A percentile compares a stretch with the other conserved stretches of the same genome.
Evolutionary conservation across 1,139 yeast genomes (phyloP).

Genomic region (Candida buenavistaensis): DNA sequence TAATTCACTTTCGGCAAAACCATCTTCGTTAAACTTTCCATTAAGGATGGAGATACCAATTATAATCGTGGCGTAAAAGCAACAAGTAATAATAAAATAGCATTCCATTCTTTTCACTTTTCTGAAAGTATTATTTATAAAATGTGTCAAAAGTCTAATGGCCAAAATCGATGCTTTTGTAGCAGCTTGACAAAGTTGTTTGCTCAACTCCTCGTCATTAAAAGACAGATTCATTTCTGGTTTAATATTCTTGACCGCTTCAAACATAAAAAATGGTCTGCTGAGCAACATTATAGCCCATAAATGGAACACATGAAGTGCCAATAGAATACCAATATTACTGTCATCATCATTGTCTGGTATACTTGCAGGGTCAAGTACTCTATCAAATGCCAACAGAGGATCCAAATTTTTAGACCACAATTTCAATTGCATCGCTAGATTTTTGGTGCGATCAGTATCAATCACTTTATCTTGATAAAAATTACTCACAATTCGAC

Average conservation of each 20-base stretch:
- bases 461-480: slow-evolving; percentile 37
- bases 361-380: slow-evolving; percentile 18
- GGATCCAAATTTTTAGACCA: slow-evolving; percentile 38
- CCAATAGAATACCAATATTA: slow-evolving; percentile 26
- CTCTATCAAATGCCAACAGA: slow-evolving; percentile 23
- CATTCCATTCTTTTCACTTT: slow-evolving; percentile 17
- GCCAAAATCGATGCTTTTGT: slow-evolving; percentile 19
- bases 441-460: slow-evolving; percentile 31
- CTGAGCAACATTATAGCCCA: slow-evolving; percentile 43
- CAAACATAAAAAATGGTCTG: slow-evolving; percentile 45
- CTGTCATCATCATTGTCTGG: slow-evolving; percentile 14
- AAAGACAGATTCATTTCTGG: slow-evolving; percentile 6
- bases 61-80: slow-evolving; percentile 18
- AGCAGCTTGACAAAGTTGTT: slow-evolving; percentile 18
- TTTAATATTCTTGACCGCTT: slow-evolving; percentile 14
- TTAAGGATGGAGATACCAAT: slow-evolving; percentile 19
- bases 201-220: slow-evolving; percentile 10
- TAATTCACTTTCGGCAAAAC: slow-evolving; percentile 17
- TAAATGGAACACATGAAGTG: slow-evolving; percentile 40
- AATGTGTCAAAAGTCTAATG: slow-evolving; percentile 18
- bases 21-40: slow-evolving; percentile 16
- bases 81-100: slow-evolving; percentile 18
- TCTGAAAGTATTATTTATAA: slow-evolving; percentile 16
- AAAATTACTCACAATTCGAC: slow-evolving; percentile 29
- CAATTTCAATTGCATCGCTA: slow-evolving; percentile 40